Evolutionary conservation across 768 basidiomycete genomes (phyloP).

Genomic region (Mycena capillaripes): DNA sequence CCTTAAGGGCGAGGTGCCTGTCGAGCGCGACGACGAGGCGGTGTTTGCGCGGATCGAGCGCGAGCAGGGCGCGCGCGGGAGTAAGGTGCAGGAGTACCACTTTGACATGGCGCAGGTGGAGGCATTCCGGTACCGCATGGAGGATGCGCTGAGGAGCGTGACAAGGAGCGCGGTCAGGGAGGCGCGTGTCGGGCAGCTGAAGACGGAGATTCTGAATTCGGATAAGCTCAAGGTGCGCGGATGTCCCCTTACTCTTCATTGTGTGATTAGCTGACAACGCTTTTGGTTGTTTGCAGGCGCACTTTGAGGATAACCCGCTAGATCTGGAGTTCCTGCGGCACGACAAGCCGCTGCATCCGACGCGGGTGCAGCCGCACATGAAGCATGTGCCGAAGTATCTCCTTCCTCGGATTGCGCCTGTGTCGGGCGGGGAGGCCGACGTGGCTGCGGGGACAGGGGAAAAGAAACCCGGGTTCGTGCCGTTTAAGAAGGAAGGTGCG

Average conservation of each 20-base stretch:
- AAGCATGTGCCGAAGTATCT: constrained; percentile 96
- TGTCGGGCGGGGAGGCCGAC: constrained; percentile 55
- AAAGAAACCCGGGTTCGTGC: constrained; percentile 69
- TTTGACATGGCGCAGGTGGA: constrained; percentile 98
- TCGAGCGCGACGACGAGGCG: constrained; percentile 79
- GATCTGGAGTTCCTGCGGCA: constrained; percentile 94
- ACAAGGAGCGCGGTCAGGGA: constrained; percentile 90
- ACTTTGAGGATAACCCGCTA: constrained; percentile 97
- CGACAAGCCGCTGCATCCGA: constrained; percentile 94
- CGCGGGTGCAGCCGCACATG: constrained; percentile 92
- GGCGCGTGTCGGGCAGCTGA: constrained; percentile 93
- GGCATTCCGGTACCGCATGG: constrained; percentile 98
- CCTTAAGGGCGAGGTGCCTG: constrained; percentile 45
- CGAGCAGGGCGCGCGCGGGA: constrained; percentile 74
- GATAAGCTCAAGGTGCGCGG: constrained; percentile 91
- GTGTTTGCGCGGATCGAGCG: constrained; percentile 84
- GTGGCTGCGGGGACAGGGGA: constrained; percentile 39
- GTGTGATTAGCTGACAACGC: background rate
- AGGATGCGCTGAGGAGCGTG: constrained; percentile 91
- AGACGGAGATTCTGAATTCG: constrained; percentile 93
- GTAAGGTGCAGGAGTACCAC: constrained; percentile 87
- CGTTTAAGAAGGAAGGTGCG: constrained; percentile 74
- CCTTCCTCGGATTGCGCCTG: constrained; percentile 83
- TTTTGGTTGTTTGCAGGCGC: constrained; percentile 69
- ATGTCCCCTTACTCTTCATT: background rate